Evolutionary conservation across 225 moss, liverwort and hornwort genomes (phyloP).

Genomic region (Sphagnum contortum): DNA sequence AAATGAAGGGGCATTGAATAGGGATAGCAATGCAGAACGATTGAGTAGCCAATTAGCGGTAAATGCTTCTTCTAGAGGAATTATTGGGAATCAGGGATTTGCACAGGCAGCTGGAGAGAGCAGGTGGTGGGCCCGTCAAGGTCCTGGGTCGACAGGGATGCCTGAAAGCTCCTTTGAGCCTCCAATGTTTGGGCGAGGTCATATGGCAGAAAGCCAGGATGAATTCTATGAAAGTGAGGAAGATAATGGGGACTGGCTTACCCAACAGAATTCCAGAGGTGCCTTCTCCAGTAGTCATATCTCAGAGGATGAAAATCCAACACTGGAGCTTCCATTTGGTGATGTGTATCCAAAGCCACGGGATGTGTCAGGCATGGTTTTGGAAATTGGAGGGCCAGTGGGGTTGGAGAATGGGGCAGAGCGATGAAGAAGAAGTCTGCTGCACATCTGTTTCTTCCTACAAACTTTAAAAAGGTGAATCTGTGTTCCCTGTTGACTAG

Average conservation of each 20-base stretch:
- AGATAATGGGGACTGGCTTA: constrained; percentile 81
- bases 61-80: constrained; percentile 45
- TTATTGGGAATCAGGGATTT: constrained; percentile 62
- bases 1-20: constrained; percentile 21
- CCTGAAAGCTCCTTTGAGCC: constrained; percentile 90
- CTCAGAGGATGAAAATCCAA: constrained; percentile 68
- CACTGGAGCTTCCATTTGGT: constrained; percentile 84
- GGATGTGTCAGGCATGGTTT: constrained; percentile 21
- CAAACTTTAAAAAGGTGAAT: too few relatives aligned
- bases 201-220: constrained; percentile 73
- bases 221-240: constrained; percentile 91
- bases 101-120: constrained; percentile 67
- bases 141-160: constrained; percentile 56
- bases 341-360: constrained; percentile 73
- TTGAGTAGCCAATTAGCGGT: constrained; percentile 28
- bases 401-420: constrained; percentile 14
- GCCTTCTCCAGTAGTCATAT: constrained; percentile 58
- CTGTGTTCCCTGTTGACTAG: too few relatives aligned
- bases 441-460: too few relatives aligned
- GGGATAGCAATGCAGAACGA: constrained; percentile 24
- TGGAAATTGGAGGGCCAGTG: constrained; percentile 6
- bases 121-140: constrained; percentile 90
- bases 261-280: constrained; percentile 37
- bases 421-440: constrained; percentile 2
- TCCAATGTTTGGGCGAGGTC: constrained; percentile 63